A percentile compares a stretch with the other conserved stretches of the same genome.
Conservation (phyloP, 768 basidiomycete genomes). For the Macrolepiota dolichaula region DNA sequence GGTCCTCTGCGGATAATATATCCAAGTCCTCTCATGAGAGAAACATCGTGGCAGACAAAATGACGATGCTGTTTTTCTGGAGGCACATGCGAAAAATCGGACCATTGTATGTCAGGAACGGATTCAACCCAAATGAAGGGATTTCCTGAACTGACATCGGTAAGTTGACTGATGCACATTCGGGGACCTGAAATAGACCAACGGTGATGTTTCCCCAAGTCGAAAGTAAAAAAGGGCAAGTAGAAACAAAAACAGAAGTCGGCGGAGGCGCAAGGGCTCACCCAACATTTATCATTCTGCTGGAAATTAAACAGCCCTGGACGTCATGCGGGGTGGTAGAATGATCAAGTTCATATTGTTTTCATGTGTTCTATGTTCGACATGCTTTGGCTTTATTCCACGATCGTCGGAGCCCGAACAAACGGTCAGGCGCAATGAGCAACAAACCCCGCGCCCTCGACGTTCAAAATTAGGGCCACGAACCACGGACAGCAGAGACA, state of each 20-base stretch:
- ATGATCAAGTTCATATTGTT: not conserved
- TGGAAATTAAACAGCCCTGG: not conserved
- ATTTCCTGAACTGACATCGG: not conserved
- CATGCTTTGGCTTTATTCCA: not conserved
- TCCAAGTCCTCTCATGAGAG: not conserved
- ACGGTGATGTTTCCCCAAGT: not conserved
- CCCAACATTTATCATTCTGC: not conserved
- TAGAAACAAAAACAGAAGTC: not conserved
- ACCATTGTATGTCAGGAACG: constrained; percentile 4
- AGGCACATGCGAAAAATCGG: not conserved
- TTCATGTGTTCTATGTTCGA: not conserved
- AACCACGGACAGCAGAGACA: not conserved
- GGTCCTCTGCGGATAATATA: not conserved
- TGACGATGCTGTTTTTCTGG: not conserved
- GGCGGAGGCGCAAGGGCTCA: not conserved
- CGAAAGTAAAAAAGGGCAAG: not conserved
- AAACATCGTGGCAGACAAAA: not conserved
- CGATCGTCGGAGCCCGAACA: not conserved
- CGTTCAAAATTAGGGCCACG: not conserved
- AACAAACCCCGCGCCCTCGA: not conserved
- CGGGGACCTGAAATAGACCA: not conserved
- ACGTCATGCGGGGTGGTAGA: not conserved
- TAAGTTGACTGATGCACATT: not conserved
- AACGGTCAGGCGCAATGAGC: not conserved
- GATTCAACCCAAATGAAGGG: not conserved